phyloP scores from a whole-genome alignment of 2,329 filamentous ascomycete species.

The Teratosphaeria destructans region DNA sequence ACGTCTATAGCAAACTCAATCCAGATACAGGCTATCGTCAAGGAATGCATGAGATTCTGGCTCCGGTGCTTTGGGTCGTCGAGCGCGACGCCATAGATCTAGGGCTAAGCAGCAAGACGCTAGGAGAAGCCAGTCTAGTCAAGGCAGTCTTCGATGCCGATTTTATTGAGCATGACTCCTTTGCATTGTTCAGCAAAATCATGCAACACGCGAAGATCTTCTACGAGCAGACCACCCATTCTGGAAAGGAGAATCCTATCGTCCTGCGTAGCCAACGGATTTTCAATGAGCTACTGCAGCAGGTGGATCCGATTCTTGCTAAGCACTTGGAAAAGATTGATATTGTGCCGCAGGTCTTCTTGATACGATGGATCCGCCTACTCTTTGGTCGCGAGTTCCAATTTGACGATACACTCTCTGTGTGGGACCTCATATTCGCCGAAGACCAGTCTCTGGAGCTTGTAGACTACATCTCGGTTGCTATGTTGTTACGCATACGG shows the following conservation, averaged over 20 bases:
- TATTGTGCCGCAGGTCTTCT: conserved; percentile 89
- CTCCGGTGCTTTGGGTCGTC: conserved; percentile 76
- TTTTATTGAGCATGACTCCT: conserved; percentile 84
- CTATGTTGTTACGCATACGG: conserved; percentile 84
- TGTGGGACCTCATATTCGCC: conserved; percentile 90
- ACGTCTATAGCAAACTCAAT: conserved; percentile 89
- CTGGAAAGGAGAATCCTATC: conserved; percentile 42
- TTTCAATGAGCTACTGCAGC: conserved; percentile 68
- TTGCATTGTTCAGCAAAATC: conserved; percentile 70
- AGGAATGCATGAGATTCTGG: conserved; percentile 94
- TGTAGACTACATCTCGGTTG: conserved; percentile 82
- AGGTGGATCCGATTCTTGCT: conserved; percentile 73
- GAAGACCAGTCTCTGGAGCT: conserved; percentile 70
- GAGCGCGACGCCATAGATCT: conserved; percentile 66
- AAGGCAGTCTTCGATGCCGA: conserved; percentile 50
- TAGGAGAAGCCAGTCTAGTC: conserved; percentile 21
- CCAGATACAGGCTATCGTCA: conserved; percentile 86
- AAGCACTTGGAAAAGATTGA: conserved; percentile 73
- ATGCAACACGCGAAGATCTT: conserved; percentile 75
- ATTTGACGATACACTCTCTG: conserved; percentile 67
- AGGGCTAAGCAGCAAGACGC: conserved; percentile 19
- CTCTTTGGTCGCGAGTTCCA: conserved; percentile 89
- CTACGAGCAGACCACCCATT: conserved; percentile 56
- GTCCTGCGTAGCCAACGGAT: conserved; percentile 78
- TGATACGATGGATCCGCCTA: conserved; percentile 94